Percentiles rank a stretch among this genome's conserved stretches.
These are phyloP conservation scores for Erythrophleum ivorense DNA, from an alignment of 331 rosid species.

Conservation along the genomic window DNA sequence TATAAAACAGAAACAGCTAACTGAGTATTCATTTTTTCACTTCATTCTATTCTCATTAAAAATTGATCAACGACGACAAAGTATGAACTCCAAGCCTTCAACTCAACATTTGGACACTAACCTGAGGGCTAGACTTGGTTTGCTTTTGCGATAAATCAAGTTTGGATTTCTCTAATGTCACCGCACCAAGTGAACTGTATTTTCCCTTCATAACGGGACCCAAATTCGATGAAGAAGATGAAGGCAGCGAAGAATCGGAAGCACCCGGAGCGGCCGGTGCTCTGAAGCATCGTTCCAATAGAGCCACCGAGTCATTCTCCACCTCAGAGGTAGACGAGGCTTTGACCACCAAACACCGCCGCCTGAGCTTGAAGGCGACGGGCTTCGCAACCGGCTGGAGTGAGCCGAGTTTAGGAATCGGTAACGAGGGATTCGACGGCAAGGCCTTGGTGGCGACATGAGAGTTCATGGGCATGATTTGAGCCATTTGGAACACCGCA, in stretches of 20 bases:
- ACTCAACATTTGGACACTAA: conserved; percentile 17
- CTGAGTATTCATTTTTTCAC: background rate
- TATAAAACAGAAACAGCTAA: background rate
- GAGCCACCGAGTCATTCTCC: conserved; percentile 39
- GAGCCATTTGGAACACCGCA: conserved; percentile 68
- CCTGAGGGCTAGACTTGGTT: conserved; percentile 67
- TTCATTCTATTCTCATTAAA: too few species aligned
- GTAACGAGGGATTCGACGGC: conserved; percentile 25
- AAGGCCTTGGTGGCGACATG: conserved; percentile 36
- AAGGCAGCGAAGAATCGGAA: background rate
- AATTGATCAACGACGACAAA: background rate
- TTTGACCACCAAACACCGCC: conserved; percentile 45
- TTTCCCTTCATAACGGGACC: conserved; percentile 67
- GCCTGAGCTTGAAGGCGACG: conserved; percentile 6
- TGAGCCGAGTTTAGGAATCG: conserved; percentile 28
- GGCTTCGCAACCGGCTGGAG: conserved; percentile 23
- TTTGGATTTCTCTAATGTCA: conserved; percentile 72
- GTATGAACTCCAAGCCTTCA: conserved; percentile 6
- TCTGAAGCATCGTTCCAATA: conserved; percentile 60
- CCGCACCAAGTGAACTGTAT: conserved; percentile 61
- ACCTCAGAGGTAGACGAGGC: conserved; percentile 42
- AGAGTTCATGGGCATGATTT: conserved; percentile 64
- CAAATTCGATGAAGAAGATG: conserved; percentile 15
- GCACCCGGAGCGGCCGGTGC: conserved; percentile 37
- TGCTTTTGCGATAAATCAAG: conserved; percentile 70